phyloP scores from a whole-genome alignment of 305 asterid genomes.

The Fraxinus greggii region DNA sequence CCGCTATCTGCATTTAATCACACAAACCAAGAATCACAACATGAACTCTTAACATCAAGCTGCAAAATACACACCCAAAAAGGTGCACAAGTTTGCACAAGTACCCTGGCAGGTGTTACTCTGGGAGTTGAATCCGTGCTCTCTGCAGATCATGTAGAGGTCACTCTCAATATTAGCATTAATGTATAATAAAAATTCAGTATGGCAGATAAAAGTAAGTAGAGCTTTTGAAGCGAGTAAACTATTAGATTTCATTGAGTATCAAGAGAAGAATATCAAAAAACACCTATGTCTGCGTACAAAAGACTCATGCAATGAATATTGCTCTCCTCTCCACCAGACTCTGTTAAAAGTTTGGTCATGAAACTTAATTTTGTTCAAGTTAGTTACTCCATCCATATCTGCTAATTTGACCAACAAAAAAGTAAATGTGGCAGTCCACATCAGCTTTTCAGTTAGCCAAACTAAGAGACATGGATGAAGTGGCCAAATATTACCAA shows the following conservation, averaged over 20 bases:
- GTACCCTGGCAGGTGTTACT: slow-evolving; percentile 52
- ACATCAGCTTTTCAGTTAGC: background rate
- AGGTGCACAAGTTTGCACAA: slow-evolving; percentile 19
- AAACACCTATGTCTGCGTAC: background rate
- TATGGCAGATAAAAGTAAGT: background rate
- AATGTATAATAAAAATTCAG: background rate
- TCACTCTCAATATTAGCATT: slow-evolving; percentile 15
- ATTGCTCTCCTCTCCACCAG: background rate
- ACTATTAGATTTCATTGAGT: background rate
- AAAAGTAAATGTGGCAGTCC: background rate
- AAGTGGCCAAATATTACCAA: background rate
- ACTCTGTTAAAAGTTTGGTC: background rate
- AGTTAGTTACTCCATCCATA: background rate
- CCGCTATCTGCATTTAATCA: slow-evolving; percentile 41
- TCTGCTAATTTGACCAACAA: background rate
- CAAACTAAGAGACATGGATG: background rate
- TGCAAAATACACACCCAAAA: slow-evolving; percentile 10
- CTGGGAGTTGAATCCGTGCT: slow-evolving; percentile 37
- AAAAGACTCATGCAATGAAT: background rate
- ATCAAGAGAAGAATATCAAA: background rate
- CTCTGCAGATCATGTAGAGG: slow-evolving; percentile 38
- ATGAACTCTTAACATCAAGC: slow-evolving; percentile 7
- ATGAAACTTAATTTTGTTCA: background rate
- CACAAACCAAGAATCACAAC: background rate
- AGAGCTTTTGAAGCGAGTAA: background rate